phyloP scores from a whole-genome alignment of 2,329 filamentous ascomycete species.

The Botryotinia globosa region DNA sequence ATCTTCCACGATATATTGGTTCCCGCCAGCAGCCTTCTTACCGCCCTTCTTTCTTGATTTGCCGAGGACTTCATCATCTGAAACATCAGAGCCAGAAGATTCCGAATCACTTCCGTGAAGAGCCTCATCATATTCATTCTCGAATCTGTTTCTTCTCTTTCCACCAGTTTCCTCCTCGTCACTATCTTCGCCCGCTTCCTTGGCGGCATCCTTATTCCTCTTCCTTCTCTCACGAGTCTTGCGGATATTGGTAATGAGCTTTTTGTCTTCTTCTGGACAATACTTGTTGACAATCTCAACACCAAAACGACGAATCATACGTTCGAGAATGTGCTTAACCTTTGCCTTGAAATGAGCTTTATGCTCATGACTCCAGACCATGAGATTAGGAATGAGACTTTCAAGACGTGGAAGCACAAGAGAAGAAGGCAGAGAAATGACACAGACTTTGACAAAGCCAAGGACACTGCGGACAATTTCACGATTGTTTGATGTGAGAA shows the following conservation, averaged over 20 bases:
- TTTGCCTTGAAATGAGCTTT: constrained; percentile 96
- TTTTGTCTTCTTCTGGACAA: constrained; percentile 82
- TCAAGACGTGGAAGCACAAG: constrained; percentile 75
- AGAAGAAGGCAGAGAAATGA: constrained; percentile 77
- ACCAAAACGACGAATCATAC: constrained; percentile 89
- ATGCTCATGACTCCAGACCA: constrained; percentile 97
- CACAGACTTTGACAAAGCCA: constrained; percentile 94
- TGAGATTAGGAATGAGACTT: constrained; percentile 80
- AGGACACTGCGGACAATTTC: constrained; percentile 94
- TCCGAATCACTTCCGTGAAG: constrained; percentile 61
- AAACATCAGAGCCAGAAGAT: constrained; percentile 61
- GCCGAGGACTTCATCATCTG: constrained; percentile 56
- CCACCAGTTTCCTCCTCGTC: constrained; percentile 55
- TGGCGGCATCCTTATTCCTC: constrained; percentile 74
- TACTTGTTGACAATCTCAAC: constrained; percentile 74
- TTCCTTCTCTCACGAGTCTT: constrained; percentile 91
- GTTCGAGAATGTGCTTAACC: constrained; percentile 96
- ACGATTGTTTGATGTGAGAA: constrained; percentile 92
- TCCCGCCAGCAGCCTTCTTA: constrained; percentile 54
- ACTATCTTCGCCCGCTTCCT: constrained; percentile 54
- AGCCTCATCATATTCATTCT: constrained; percentile 94
- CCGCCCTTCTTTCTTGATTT: constrained; percentile 45
- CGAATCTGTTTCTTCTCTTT: constrained; percentile 63
- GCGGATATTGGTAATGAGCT: constrained; percentile 89
- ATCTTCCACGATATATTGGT: constrained; percentile 88